Evolutionary conservation across 1,284 basidiomycete species (phyloP), one percentile per base, ranked within the genome.

Genomic region (Pascua sp.): DNA sequence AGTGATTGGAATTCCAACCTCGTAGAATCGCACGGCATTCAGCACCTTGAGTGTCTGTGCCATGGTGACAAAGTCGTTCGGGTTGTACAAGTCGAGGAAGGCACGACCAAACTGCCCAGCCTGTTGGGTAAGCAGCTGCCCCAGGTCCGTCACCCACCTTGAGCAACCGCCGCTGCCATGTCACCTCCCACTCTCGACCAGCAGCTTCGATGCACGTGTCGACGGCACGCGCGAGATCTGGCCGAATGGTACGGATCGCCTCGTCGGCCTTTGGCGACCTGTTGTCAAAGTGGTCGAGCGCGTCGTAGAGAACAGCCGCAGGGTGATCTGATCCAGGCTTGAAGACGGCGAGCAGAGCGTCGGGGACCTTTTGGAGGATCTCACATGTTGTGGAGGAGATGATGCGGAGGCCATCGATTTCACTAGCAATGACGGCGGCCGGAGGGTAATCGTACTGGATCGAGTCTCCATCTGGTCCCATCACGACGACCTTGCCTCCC

Each of bases 171-270:
- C 87, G 85, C 73, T 98, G 95, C 90, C 91, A 95, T 56, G 83
- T 80, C 0, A 87, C 85, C 55, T 95, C 91, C 86, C 90, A 92
- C 76, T 97, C 94, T 53, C 87, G 83, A 1, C 90, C 91, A 1
- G 96, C 95, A 36, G 95, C 95, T 60, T 94, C 90, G 36, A 98
- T 87, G 66, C 93, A 94, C 45, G 90, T 87, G 69, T 97, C 89
- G 8, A 98, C 92, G 2, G 95, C 95, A 36, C 83, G 81, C 0
- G 86, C 87, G 42, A 98, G 83, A 40, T 95, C 92, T 1, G 87
- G 86, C 12, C 87, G 84, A 56, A 98, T 93, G 63, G 83, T 89
- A 2, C 92, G 86, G 53, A 98, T 90, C 65, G 83, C 90, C 76
- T 98, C 94, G 70, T 98, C 91, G 1, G 94, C 91, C 70, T 91